These are phyloP conservation scores for Mortierella hygrophila DNA, from an alignment of 192 early-diverging fungal genomes.

Conservation along the genomic window DNA sequence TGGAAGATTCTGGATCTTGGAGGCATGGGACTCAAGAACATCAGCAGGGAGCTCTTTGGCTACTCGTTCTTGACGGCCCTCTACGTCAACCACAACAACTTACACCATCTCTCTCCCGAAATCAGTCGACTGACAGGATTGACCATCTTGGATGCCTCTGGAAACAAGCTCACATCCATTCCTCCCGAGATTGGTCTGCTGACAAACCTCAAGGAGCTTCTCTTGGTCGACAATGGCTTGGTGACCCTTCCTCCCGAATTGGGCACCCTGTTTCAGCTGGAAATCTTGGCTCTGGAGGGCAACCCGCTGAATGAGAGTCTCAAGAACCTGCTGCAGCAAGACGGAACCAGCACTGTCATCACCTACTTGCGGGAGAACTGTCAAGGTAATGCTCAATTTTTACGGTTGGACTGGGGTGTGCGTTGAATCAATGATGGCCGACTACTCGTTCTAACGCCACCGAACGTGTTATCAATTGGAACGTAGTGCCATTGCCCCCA, in stretches of 20 bases:
- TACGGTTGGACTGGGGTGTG: not conserved
- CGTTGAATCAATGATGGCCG: not conserved
- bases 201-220: slow-evolving; percentile 79
- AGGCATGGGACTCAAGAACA: slow-evolving; percentile 88
- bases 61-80: slow-evolving; percentile 90
- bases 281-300: slow-evolving; percentile 91
- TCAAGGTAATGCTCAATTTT: slow-evolving; percentile 65
- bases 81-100: slow-evolving; percentile 95
- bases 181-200: slow-evolving; percentile 91
- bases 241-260: slow-evolving; percentile 87
- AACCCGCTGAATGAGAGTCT: slow-evolving; percentile 90
- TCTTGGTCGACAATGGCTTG: slow-evolving; percentile 91
- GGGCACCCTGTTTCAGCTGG: slow-evolving; percentile 88
- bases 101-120: slow-evolving; percentile 76
- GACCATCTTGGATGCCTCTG: slow-evolving; percentile 85
- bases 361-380: slow-evolving; percentile 86
- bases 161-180: slow-evolving; percentile 81
- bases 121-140: slow-evolving; percentile 75
- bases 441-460: not conserved
- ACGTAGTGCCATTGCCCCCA: slow-evolving; percentile 76
- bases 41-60: slow-evolving; percentile 76
- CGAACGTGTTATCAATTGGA: not conserved
- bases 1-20: slow-evolving; percentile 93
- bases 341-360: slow-evolving; percentile 84
- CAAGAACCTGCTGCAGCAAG: slow-evolving; percentile 82